Conservation (phyloP, 2,329 filamentous ascomycete species). For the Mycosphaerella sp. region DNA sequence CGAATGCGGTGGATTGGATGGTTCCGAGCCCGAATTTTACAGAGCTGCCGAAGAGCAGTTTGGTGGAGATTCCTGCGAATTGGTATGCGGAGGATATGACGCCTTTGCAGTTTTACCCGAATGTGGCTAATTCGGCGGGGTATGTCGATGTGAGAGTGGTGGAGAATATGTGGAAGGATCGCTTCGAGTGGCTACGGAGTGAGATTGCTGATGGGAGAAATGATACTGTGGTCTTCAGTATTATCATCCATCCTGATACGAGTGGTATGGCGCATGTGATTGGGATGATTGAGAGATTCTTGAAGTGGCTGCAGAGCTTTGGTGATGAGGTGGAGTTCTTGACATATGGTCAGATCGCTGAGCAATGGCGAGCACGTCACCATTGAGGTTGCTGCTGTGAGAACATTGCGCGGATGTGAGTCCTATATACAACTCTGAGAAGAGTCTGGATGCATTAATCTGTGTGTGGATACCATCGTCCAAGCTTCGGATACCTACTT, state of each 20-base stretch:
- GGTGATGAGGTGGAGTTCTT: constrained; percentile 44
- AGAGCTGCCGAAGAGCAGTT: constrained; percentile 27
- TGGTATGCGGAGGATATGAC: constrained; percentile 51
- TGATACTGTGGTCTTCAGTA: constrained; percentile 44
- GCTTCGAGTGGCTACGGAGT: constrained; percentile 49
- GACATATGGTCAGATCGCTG: constrained; percentile 41
- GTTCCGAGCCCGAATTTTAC: constrained; percentile 35
- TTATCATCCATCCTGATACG: constrained; percentile 54
- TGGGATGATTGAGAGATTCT: constrained; percentile 50
- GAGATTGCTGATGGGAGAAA: constrained; percentile 35
- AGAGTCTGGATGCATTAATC: no score
- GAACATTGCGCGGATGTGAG: not conserved
- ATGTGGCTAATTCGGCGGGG: constrained; percentile 49
- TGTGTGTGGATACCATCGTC: no score
- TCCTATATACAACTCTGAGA: no score
- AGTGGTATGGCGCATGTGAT: constrained; percentile 57
- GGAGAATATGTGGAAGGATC: constrained; percentile 57
- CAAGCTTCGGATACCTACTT: no score
- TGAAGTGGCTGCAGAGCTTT: constrained; percentile 46
- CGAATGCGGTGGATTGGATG: constrained; percentile 43
- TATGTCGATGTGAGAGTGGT: constrained; percentile 53
- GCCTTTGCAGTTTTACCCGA: constrained; percentile 44
- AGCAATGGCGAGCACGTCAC: constrained; percentile 27
- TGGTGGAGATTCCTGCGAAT: constrained; percentile 47
- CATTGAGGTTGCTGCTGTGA: not conserved